phyloP scores from a whole-genome alignment of 78 protist species.

The Emiliania huxleyi region DNA sequence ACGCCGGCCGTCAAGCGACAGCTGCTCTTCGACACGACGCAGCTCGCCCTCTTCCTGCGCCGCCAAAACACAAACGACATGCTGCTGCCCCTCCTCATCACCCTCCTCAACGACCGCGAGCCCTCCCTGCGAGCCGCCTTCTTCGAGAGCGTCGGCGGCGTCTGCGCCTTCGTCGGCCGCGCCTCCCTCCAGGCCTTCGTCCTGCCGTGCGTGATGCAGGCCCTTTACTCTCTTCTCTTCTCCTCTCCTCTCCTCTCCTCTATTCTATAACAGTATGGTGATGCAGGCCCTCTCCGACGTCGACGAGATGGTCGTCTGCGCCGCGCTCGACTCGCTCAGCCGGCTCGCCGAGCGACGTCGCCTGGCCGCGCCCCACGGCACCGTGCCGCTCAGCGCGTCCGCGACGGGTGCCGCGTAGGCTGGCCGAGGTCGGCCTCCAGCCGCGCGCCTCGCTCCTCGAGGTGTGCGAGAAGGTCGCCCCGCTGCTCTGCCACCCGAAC shows the following conservation, averaged over 20 bases:
- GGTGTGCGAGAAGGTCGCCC: not conserved
- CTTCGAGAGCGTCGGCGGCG: not conserved
- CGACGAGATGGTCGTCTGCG: not conserved
- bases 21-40: not conserved
- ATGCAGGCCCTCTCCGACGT: not conserved
- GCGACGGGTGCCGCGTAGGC: no score
- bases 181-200: not conserved
- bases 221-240: not conserved
- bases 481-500: constrained; percentile 9
- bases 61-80: constrained; percentile 4
- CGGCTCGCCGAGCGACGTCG: no score
- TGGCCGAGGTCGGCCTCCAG: not conserved
- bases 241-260: no score
- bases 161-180: not conserved
- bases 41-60: not conserved
- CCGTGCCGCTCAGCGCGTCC: no score
- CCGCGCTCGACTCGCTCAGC: not conserved
- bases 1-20: not conserved
- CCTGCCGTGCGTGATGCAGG: not conserved
- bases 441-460: not conserved
- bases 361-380: no score
- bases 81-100: constrained; percentile 30
- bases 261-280: no score
- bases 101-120: constrained; percentile 39
- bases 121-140: not conserved